Conservation (phyloP, 176 grass and related monocot genomes). For the Oryza australiensis region DNA sequence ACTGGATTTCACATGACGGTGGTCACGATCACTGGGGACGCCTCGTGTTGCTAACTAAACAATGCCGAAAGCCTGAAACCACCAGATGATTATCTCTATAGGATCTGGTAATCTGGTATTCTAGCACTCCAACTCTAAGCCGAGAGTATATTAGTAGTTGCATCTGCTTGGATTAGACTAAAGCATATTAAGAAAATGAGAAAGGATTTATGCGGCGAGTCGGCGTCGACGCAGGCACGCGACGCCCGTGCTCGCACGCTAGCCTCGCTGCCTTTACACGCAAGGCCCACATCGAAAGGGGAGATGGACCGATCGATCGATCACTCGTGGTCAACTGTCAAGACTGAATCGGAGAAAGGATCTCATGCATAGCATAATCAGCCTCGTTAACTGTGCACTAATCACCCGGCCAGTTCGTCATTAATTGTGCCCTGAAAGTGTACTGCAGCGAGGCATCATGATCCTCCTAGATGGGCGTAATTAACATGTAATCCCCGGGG, state of each 20-base stretch:
- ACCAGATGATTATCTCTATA: not conserved
- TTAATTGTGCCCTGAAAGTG: no score
- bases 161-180: not conserved
- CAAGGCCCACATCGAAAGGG: no score
- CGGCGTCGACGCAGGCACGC: conserved; percentile 4
- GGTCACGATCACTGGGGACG: not conserved
- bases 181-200: not conserved
- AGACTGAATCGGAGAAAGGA: not conserved
- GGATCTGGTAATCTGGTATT: not conserved
- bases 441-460: not conserved
- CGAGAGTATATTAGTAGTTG: not conserved
- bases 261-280: not conserved
- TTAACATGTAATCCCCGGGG: not conserved
- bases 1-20: conserved; percentile 3
- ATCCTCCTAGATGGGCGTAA: not conserved
- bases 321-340: not conserved
- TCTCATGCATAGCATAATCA: not conserved
- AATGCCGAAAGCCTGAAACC: not conserved
- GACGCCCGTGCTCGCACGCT: not conserved
- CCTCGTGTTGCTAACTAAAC: not conserved
- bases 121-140: not conserved
- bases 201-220: conserved; percentile 34
- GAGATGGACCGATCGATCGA: no score
- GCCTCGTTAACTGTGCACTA: not conserved
- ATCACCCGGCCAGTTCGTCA: not conserved